A percentile compares a stretch with the other conserved stretches of the same genome.
phyloP scores from a whole-genome alignment of 2,329 filamentous ascomycete species.

The Colletotrichum zoysiae region DNA sequence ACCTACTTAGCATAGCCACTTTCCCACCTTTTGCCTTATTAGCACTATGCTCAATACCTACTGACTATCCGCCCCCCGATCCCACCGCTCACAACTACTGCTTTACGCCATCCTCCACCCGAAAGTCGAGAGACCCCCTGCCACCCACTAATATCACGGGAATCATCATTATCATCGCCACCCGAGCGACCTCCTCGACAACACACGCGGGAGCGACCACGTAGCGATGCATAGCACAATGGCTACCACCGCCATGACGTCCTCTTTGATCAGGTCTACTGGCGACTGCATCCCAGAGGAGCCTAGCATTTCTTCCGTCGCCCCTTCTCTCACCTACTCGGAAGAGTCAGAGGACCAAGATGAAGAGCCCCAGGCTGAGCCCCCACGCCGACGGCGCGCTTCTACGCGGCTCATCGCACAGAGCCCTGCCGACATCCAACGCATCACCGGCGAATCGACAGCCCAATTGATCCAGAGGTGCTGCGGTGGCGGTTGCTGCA shows the following conservation, averaged over 20 bases:
- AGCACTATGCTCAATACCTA: slow-evolving; percentile 31
- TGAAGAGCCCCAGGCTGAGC: slow-evolving; percentile 57
- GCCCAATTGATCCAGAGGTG: slow-evolving; percentile 72
- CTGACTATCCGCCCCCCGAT: slow-evolving; percentile 36
- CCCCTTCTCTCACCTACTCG: slow-evolving; percentile 73
- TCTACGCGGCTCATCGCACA: slow-evolving; percentile 77
- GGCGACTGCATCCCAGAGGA: slow-evolving; percentile 60
- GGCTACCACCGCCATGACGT: slow-evolving; percentile 52
- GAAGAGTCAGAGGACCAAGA: slow-evolving; percentile 72
- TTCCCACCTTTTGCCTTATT: neutral
- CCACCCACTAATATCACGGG: slow-evolving; percentile 21
- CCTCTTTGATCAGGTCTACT: slow-evolving; percentile 56
- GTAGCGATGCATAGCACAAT: slow-evolving; percentile 46
- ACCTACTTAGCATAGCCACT: neutral
- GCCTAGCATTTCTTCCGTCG: slow-evolving; percentile 62
- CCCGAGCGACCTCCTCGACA: slow-evolving; percentile 10
- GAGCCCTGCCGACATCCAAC: slow-evolving; percentile 71
- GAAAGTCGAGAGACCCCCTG: slow-evolving; percentile 10
- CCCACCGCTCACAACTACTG: slow-evolving; percentile 22
- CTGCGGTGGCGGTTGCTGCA: slow-evolving; percentile 74
- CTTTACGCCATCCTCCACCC: slow-evolving; percentile 32
- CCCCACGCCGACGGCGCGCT: slow-evolving; percentile 69
- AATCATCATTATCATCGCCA: slow-evolving; percentile 21
- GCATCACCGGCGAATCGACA: slow-evolving; percentile 74
- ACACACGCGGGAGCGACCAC: slow-evolving; percentile 8